A percentile compares a stretch with the other conserved stretches of the same genome.
phyloP scores from a whole-genome alignment of 108 stramenopile species.

The Aureococcus anophagefferens region DNA sequence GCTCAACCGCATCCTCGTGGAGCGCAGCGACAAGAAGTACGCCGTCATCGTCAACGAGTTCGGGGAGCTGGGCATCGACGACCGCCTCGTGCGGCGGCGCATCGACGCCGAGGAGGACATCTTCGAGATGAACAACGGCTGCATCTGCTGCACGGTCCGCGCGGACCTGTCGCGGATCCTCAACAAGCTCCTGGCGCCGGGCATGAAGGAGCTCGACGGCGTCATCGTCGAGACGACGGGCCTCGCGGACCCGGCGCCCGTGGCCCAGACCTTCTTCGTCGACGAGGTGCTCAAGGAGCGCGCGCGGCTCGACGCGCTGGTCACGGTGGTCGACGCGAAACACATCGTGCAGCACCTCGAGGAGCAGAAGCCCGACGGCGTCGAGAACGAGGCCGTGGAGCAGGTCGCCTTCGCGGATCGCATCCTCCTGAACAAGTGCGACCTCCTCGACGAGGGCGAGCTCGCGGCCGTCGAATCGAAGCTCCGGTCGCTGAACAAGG shows the following conservation, averaged over 20 bases:
- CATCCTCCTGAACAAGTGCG: conserved; percentile 71
- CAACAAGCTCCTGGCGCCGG: neutral
- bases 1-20: conserved; percentile 61
- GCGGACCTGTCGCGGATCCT: neutral
- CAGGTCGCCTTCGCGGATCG: conserved; percentile 52
- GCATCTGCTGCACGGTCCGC: conserved; percentile 55
- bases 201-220: conserved; percentile 29
- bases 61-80: conserved; percentile 88
- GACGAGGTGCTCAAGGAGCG: conserved; percentile 62
- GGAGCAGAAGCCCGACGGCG: conserved; percentile 62
- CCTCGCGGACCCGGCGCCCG: conserved; percentile 59
- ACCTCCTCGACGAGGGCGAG: conserved; percentile 42
- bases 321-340: conserved; percentile 91
- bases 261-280: conserved; percentile 81
- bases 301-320: conserved; percentile 73
- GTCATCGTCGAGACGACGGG: conserved; percentile 63
- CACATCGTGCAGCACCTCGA: conserved; percentile 60
- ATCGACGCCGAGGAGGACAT: conserved; percentile 28
- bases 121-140: conserved; percentile 53
- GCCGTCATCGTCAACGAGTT: conserved; percentile 33
- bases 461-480: conserved; percentile 38
- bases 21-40: conserved; percentile 65
- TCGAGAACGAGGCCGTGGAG: conserved; percentile 86
- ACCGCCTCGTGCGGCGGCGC: conserved; percentile 51
- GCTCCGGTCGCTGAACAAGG: conserved; percentile 48